These are phyloP conservation scores for Aspergillus novoparasiticus DNA, from an alignment of 2,329 filamentous ascomycete species.

Conservation along the genomic window DNA sequence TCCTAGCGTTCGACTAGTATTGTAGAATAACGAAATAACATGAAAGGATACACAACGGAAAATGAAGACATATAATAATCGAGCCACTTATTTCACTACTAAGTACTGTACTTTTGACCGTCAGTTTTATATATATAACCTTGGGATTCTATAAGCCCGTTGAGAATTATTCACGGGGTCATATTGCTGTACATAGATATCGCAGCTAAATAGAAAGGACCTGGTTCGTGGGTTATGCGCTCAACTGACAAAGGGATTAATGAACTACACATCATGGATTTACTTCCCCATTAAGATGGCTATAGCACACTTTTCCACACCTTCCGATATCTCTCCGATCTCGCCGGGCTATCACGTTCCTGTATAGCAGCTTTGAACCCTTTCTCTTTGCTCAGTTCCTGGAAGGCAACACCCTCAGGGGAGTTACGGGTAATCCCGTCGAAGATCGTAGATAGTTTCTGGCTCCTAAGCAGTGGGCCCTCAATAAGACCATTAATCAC, in stretches of 20 bases:
- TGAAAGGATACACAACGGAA: too few species aligned
- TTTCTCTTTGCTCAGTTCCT: not conserved
- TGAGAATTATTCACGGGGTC: not conserved
- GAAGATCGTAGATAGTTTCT: slow-evolving; percentile 9
- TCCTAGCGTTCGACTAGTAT: too few species aligned
- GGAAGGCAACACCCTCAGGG: slow-evolving; percentile 7
- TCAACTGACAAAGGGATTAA: not conserved
- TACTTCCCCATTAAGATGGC: not conserved
- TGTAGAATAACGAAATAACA: too few species aligned
- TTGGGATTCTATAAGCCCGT: accelerated
- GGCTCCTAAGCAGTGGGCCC: not conserved
- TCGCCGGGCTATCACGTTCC: slow-evolving; percentile 4
- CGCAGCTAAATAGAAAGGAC: not conserved
- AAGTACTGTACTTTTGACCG: too few species aligned
- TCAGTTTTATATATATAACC: not conserved
- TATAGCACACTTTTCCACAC: slow-evolving; percentile 14
- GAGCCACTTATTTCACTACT: too few species aligned
- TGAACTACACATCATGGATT: not conserved
- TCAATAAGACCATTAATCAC: slow-evolving; percentile 13
- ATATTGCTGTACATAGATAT: not conserved
- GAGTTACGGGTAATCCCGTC: slow-evolving; percentile 14
- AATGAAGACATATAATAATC: too few species aligned
- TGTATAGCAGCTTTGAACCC: slow-evolving; percentile 11
- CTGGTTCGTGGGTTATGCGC: not conserved
- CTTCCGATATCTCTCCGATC: slow-evolving; percentile 1